These are phyloP conservation scores for Pseudoscleropodium purum DNA, from an alignment of 225 moss, liverwort and hornwort species.

Conservation along the genomic window DNA sequence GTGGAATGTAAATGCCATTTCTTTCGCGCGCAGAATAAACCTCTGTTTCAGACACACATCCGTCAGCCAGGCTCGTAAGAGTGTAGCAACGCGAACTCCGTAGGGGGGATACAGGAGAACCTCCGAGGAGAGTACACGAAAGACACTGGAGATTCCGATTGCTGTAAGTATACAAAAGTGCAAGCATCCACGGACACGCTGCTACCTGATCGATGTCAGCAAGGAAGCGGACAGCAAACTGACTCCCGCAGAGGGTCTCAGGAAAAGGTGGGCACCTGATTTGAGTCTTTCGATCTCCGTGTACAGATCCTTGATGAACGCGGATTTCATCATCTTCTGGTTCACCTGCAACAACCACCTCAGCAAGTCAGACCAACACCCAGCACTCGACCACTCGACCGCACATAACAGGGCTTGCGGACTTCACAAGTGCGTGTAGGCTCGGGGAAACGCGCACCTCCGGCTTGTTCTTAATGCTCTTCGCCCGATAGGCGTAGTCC, in stretches of 20 bases:
- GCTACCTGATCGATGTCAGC: neutral
- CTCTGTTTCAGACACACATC: constrained; percentile 28
- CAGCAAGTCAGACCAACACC: neutral
- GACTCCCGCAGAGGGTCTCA: neutral
- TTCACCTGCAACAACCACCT: constrained; percentile 50
- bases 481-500: constrained; percentile 94
- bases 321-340: constrained; percentile 94
- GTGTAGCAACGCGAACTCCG: neutral
- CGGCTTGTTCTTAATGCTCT: constrained; percentile 90
- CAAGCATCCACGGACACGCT: neutral
- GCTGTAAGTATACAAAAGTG: too few species aligned
- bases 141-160: neutral
- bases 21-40: constrained; percentile 91
- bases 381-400: neutral
- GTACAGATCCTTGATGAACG: constrained; percentile 89
- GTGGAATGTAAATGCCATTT: constrained; percentile 91
- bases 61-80: neutral
- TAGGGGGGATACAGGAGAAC: neutral
- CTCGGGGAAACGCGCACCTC: constrained; percentile 40
- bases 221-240: neutral
- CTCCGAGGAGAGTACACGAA: neutral
- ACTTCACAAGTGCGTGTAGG: neutral
- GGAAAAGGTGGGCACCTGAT: constrained; percentile 36
- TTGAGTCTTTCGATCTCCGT: constrained; percentile 84
- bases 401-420: neutral